Evolutionary conservation across 495 filamentous ascomycete genomes (phyloP), one percentile per base, ranked within the genome.

Genomic region (Penicillium coprophilum): DNA sequence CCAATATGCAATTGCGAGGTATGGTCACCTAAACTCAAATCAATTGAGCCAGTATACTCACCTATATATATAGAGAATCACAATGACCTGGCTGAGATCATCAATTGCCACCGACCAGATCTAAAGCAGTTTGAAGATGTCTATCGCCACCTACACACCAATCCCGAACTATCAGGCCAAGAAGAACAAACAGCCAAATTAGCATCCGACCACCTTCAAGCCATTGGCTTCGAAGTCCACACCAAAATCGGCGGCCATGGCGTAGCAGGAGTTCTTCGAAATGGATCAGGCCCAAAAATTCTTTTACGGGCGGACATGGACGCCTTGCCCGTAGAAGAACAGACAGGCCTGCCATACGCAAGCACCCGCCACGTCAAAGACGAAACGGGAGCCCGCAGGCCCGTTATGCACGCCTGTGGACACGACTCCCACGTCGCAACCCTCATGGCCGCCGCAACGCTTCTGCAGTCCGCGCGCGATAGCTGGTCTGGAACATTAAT

Each of bases 351-450:
- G 1, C 66, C 70, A 11, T 87, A 86, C 59, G 79, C 82, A 0
- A 85, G 80, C 63, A 71, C 59, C 17, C 57, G 58, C 7, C 72
- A 70, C 55, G 59, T 65, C 6, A 75, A 75, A 46, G 72, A 80
- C 58, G 57, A 56, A 6, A 67, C 80, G 20, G 84, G 83, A 3
- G 51, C 62, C 3, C 5, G 9, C 0, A 66, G 70, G 43, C 80
- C 82, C 0, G 82, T 85, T 1, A 86, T 86, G 85, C 85, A 87
- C 64, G 83, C 86, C 30, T 87, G 84, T 66, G 85, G 85, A 1
- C 85, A 89, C 55, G 86, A 89, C 58, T 79, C 82, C 58, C 84
- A 89, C 61, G 74, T 85, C 11, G 68, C 79, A 0, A 63, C 60
- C 15, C 67, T 87, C 13, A 67, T 87, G 40, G 83, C 75, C 2